Evolutionary conservation across 148 eudicot species (phyloP).

Genomic region (Oxyria digyna): DNA sequence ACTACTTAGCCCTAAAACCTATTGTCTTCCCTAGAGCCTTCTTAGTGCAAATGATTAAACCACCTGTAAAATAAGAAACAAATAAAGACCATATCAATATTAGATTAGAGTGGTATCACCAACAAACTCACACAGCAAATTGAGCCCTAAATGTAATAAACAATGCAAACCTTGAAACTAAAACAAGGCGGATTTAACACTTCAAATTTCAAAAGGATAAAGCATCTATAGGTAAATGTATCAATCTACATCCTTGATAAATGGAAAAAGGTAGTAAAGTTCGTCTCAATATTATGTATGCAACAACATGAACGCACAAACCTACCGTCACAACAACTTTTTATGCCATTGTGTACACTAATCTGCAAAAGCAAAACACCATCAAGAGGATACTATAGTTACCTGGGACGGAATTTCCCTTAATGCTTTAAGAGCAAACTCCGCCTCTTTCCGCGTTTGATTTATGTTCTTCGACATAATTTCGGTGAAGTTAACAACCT

Average conservation of each 20-base stretch:
- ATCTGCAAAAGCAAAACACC: slow-evolving; percentile 31
- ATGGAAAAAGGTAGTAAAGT: neutral
- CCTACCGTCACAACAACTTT: slow-evolving; percentile 95
- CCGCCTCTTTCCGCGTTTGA: slow-evolving; percentile 69
- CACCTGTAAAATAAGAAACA: too few species aligned
- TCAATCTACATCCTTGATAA: neutral
- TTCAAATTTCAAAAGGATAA: too few species aligned
- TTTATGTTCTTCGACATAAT: slow-evolving; percentile 71
- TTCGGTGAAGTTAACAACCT: slow-evolving; percentile 94
- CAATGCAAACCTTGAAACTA: too few species aligned
- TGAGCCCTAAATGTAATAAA: too few species aligned
- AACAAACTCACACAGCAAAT: too few species aligned
- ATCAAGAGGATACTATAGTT: neutral
- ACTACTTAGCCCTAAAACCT: too few species aligned
- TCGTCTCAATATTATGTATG: neutral
- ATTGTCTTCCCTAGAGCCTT: too few species aligned
- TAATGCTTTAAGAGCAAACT: slow-evolving; percentile 77
- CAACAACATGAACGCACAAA: slow-evolving; percentile 18
- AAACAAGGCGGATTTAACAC: too few species aligned
- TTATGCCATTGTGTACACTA: slow-evolving; percentile 45
- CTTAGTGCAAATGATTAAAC: too few species aligned
- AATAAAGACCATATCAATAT: too few species aligned
- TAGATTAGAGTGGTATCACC: too few species aligned
- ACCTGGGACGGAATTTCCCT: slow-evolving; percentile 96
- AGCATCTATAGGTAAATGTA: neutral